Evolutionary conservation across 257 asterid genomes (phyloP).

Genomic region (Rehmannia glutinosa): DNA sequence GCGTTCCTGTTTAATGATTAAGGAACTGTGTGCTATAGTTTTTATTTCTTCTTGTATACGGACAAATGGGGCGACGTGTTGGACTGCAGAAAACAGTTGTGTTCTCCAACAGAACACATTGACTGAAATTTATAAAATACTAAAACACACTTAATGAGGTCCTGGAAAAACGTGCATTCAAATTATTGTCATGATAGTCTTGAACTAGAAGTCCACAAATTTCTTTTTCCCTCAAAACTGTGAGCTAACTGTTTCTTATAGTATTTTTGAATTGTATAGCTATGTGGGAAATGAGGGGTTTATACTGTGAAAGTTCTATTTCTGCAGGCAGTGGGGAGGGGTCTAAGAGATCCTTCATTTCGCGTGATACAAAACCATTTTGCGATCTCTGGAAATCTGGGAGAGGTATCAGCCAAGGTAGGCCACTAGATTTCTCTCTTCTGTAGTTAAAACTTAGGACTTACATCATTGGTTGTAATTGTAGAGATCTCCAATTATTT

Average conservation of each 20-base stretch:
- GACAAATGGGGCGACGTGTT: too few relatives aligned
- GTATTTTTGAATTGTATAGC: neutral
- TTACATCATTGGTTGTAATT: neutral
- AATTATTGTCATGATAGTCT: too few relatives aligned
- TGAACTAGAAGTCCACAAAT: too few relatives aligned
- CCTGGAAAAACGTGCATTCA: too few relatives aligned
- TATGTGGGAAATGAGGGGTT: slow-evolving; percentile 1
- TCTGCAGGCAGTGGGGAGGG: slow-evolving; percentile 93
- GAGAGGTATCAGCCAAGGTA: slow-evolving; percentile 96
- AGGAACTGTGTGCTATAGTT: neutral
- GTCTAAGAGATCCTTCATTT: slow-evolving; percentile 92
- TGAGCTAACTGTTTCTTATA: neutral
- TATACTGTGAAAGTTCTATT: slow-evolving; percentile 5
- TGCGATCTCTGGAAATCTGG: slow-evolving; percentile 81
- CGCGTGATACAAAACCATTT: slow-evolving; percentile 96
- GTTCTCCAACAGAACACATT: too few relatives aligned
- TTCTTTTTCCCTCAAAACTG: neutral
- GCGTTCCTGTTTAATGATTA: neutral
- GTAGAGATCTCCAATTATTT: too few relatives aligned
- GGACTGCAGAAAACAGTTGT: too few relatives aligned
- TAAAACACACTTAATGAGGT: too few relatives aligned
- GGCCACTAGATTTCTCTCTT: neutral
- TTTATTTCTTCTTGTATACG: neutral
- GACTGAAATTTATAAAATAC: slow-evolving; percentile 12
- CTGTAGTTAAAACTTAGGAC: neutral